Conservation (phyloP, 2,329 filamentous ascomycete species). For the Diaporthe eres region DNA sequence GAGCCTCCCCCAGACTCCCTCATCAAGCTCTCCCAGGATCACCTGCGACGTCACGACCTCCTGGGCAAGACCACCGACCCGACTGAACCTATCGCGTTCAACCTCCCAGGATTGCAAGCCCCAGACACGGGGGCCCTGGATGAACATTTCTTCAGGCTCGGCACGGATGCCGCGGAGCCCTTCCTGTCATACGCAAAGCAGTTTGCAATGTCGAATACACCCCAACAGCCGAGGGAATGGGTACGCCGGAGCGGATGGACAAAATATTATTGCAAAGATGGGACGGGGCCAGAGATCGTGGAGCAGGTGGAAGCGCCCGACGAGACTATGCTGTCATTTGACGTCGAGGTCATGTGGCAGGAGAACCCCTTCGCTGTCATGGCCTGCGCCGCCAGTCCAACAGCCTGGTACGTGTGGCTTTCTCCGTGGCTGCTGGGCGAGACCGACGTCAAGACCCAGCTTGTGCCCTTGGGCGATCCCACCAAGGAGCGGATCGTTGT, state of each 20-base stretch:
- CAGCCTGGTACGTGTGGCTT: constrained; percentile 96
- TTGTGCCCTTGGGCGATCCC: constrained; percentile 89
- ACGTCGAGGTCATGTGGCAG: constrained; percentile 98
- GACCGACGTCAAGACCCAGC: constrained; percentile 80
- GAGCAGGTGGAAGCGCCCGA: constrained; percentile 83
- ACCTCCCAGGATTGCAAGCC: constrained; percentile 85
- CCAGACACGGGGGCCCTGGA: constrained; percentile 74
- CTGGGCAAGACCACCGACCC: constrained; percentile 91
- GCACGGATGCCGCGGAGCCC: constrained; percentile 88
- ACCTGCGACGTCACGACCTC: constrained; percentile 87
- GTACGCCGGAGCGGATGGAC: constrained; percentile 89
- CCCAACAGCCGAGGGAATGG: constrained; percentile 79
- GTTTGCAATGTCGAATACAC: constrained; percentile 75
- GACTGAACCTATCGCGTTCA: constrained; percentile 82
- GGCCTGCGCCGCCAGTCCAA: constrained; percentile 92
- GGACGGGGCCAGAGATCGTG: constrained; percentile 58
- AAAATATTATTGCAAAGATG: constrained; percentile 85
- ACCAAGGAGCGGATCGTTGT: constrained; percentile 82
- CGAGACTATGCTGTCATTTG: constrained; percentile 88
- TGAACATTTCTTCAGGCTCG: constrained; percentile 93
- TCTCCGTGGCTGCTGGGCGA: constrained; percentile 95
- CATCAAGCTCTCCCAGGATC: constrained; percentile 83
- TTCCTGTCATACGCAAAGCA: constrained; percentile 82
- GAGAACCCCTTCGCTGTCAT: constrained; percentile 94
- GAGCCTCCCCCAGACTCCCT: constrained; percentile 77